Evolutionary conservation across 345 rosid genomes (phyloP).

Genomic region (Salix udensis): DNA sequence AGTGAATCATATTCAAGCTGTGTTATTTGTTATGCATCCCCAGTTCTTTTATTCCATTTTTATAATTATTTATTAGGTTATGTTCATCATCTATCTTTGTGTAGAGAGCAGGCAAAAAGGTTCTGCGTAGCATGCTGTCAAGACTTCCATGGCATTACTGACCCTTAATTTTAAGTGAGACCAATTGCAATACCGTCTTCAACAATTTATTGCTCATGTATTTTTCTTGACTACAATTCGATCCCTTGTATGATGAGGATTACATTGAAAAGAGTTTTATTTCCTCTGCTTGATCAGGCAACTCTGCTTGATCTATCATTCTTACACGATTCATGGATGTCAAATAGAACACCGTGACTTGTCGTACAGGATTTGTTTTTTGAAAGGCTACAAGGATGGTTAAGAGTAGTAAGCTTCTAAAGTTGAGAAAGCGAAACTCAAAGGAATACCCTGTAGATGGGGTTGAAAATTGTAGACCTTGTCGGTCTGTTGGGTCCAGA

Average conservation of each 20-base stretch:
- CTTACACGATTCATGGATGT: not conserved
- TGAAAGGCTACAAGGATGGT: not conserved
- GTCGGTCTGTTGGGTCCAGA: not conserved
- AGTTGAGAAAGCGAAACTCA: not conserved
- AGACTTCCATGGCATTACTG: constrained; percentile 1
- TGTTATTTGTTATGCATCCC: constrained; percentile 1
- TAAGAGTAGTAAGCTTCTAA: not conserved
- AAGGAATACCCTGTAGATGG: not conserved
- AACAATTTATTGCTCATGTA: not conserved
- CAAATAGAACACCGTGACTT: not conserved
- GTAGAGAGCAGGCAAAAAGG: constrained; percentile 8
- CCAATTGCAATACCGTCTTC: not conserved
- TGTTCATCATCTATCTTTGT: not conserved
- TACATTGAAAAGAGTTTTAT: not conserved
- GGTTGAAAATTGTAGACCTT: not conserved
- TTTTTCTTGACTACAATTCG: not conserved
- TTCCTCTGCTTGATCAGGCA: not conserved
- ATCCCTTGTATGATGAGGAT: not conserved
- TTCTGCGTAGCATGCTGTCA: not conserved
- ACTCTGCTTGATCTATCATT: not conserved
- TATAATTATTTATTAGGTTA: not conserved
- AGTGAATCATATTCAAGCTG: constrained; percentile 7
- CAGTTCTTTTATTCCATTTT: constrained; percentile 1
- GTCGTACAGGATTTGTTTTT: not conserved
- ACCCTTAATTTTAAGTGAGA: not conserved